These are phyloP conservation scores for Orbilia ellipsospora DNA, from an alignment of 2,329 filamentous ascomycete species.

Conservation along the genomic window DNA sequence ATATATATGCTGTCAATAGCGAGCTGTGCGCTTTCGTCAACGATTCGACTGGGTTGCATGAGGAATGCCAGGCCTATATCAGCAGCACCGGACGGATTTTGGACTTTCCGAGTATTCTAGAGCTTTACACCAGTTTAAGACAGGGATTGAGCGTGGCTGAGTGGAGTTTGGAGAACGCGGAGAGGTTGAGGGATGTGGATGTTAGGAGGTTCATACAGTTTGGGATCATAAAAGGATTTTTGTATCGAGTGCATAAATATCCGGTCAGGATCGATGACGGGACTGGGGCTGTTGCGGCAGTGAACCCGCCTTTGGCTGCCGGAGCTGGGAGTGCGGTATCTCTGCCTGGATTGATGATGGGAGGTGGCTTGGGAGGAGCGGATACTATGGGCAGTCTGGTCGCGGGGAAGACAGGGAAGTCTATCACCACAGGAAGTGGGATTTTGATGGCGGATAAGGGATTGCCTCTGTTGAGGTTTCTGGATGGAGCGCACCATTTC, in stretches of 20 bases:
- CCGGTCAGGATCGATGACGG: conserved; percentile 71
- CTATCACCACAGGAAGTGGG: conserved; percentile 58
- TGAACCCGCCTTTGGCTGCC: conserved; percentile 4
- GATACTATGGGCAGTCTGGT: conserved; percentile 56
- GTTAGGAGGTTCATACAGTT: conserved; percentile 93
- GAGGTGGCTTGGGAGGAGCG: conserved; percentile 18
- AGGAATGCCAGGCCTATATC: conserved; percentile 89
- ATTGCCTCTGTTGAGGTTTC: conserved; percentile 72
- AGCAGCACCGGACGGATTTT: conserved; percentile 62
- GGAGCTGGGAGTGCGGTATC: conserved; percentile 32
- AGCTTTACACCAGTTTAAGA: conserved; percentile 85
- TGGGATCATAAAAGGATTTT: conserved; percentile 91
- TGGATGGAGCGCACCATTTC: conserved; percentile 79
- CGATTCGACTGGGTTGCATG: conserved; percentile 75
- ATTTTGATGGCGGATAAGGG: conserved; percentile 62
- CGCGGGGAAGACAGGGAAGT: conserved; percentile 57
- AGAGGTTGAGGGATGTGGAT: conserved; percentile 80
- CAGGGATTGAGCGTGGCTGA: conserved; percentile 86
- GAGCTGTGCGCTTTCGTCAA: conserved; percentile 82
- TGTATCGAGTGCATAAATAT: conserved; percentile 94
- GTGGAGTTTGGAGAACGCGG: conserved; percentile 82
- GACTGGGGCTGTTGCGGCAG: conserved; percentile 27
- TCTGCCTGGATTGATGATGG: conserved; percentile 30
- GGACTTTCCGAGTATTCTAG: conserved; percentile 70
- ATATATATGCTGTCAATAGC: conserved; percentile 85